Percentiles rank a stretch among this genome's conserved stretches.
Evolutionary conservation across 2,329 filamentous ascomycete species (phyloP).

Genomic region (Penicillium frequentans): DNA sequence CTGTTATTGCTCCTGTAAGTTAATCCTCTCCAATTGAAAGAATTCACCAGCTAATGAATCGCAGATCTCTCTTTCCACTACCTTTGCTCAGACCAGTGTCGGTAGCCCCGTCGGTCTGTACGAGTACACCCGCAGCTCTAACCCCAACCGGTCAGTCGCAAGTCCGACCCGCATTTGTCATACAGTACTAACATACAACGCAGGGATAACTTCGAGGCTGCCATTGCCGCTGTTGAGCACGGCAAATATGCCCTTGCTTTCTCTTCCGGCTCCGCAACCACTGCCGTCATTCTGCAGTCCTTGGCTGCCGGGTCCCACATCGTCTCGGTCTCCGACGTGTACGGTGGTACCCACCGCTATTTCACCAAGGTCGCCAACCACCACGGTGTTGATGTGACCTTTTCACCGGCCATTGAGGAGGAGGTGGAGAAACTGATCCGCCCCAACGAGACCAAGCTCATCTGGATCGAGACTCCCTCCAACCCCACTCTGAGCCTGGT

Average conservation of each 20-base stretch:
- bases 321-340: conserved; percentile 94
- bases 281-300: conserved; percentile 88
- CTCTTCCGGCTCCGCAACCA: conserved; percentile 89
- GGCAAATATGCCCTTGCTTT: conserved; percentile 92
- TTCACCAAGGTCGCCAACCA: conserved; percentile 97
- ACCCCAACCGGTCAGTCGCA: conserved; percentile 71
- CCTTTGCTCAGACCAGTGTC: conserved; percentile 86
- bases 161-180: not conserved
- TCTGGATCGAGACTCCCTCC: conserved; percentile 96
- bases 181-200: not conserved
- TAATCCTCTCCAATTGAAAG: not conserved
- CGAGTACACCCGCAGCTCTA: conserved; percentile 91
- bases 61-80: conserved; percentile 90
- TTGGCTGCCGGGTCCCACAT: conserved; percentile 89
- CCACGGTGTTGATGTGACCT: conserved; percentile 91
- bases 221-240: conserved; percentile 88
- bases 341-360: conserved; percentile 96
- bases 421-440: conserved; percentile 84
- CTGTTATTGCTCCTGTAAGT: conserved; percentile 81
- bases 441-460: conserved; percentile 76
- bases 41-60: not conserved
- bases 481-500: conserved; percentile 93
- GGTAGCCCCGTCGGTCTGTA: conserved; percentile 84
- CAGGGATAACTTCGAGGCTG: conserved; percentile 86
- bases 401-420: conserved; percentile 87